Conservation (phyloP, 2,329 filamentous ascomycete species). For the Tolypocladium album region DNA sequence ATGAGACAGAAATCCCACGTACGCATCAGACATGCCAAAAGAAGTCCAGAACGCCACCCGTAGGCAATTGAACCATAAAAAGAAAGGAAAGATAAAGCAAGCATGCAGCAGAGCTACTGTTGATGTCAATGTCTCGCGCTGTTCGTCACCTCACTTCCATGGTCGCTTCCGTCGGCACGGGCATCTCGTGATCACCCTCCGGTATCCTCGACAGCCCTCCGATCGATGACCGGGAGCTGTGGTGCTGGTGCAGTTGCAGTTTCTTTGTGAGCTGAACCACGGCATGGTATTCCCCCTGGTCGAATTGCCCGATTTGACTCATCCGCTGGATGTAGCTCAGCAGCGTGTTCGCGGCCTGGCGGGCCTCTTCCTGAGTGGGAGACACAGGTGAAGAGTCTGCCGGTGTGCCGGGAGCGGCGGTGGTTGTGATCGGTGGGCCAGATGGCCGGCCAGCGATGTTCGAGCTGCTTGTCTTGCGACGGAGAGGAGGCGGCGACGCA, state of each 20-base stretch:
- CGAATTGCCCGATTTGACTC: slow-evolving; percentile 53
- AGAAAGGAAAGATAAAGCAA: neutral
- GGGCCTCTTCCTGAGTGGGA: slow-evolving; percentile 76
- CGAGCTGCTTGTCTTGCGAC: slow-evolving; percentile 22
- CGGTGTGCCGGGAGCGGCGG: slow-evolving; percentile 10
- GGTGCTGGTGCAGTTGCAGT: slow-evolving; percentile 55
- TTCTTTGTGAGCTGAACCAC: slow-evolving; percentile 81
- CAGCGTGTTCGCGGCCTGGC: slow-evolving; percentile 69
- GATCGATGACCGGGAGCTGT: slow-evolving; percentile 22
- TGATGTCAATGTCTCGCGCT: neutral
- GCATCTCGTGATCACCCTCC: slow-evolving; percentile 44
- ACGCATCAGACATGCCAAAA: neutral
- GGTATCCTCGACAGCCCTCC: slow-evolving; percentile 44
- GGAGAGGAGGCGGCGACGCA: slow-evolving; percentile 23
- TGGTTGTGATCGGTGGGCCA: slow-evolving; percentile 8
- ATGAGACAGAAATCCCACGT: neutral
- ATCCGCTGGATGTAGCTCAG: slow-evolving; percentile 71
- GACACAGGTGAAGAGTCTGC: slow-evolving; percentile 50
- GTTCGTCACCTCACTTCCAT: slow-evolving; percentile 17
- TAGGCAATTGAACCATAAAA: neutral
- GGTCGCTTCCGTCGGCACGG: slow-evolving; percentile 13
- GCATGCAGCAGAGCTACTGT: slow-evolving; percentile 1
- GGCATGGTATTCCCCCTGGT: slow-evolving; percentile 66
- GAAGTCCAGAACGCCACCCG: slow-evolving; percentile 6
- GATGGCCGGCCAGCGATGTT: slow-evolving; percentile 18